phyloP scores from a whole-genome alignment of 148 eudicot genomes.

The Vaccinium vitisidaea region DNA sequence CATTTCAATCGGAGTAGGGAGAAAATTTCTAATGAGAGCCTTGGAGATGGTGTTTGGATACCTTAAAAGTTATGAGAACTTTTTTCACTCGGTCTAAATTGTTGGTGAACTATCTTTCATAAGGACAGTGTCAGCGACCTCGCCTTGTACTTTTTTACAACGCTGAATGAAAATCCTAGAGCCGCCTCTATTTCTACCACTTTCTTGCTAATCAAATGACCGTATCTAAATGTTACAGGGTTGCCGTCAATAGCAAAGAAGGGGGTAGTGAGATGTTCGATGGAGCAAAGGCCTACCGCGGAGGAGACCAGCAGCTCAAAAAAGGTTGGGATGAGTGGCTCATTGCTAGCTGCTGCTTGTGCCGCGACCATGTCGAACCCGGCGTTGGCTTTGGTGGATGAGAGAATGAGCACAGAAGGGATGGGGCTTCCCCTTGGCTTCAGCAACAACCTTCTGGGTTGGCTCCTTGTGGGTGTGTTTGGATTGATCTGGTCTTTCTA shows the following conservation, averaged over 20 bases:
- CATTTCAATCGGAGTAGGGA: not conserved
- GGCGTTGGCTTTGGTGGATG: conserved; percentile 90
- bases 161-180: too few relatives aligned
- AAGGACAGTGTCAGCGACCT: too few relatives aligned
- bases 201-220: not conserved
- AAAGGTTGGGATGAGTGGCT: conserved; percentile 27
- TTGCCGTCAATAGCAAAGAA: conserved; percentile 67
- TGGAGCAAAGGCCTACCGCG: conserved; percentile 45
- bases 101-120: too few relatives aligned
- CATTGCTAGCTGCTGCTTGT: conserved; percentile 35
- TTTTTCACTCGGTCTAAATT: too few relatives aligned
- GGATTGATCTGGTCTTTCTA: conserved; percentile 86
- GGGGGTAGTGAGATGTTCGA: conserved; percentile 70
- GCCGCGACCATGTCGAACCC: conserved; percentile 70
- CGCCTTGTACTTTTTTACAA: too few relatives aligned
- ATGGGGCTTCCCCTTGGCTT: conserved; percentile 94
- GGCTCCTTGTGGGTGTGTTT: conserved; percentile 81
- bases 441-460: conserved; percentile 90
- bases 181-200: too few relatives aligned
- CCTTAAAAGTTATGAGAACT: not conserved
- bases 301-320: conserved; percentile 27
- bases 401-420: conserved; percentile 98
- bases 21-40: not conserved
- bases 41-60: not conserved
- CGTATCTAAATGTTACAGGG: conserved; percentile 30